These are phyloP conservation scores for Auricularia cornea DNA, from an alignment of 768 basidiomycete species.

Conservation along the genomic window DNA sequence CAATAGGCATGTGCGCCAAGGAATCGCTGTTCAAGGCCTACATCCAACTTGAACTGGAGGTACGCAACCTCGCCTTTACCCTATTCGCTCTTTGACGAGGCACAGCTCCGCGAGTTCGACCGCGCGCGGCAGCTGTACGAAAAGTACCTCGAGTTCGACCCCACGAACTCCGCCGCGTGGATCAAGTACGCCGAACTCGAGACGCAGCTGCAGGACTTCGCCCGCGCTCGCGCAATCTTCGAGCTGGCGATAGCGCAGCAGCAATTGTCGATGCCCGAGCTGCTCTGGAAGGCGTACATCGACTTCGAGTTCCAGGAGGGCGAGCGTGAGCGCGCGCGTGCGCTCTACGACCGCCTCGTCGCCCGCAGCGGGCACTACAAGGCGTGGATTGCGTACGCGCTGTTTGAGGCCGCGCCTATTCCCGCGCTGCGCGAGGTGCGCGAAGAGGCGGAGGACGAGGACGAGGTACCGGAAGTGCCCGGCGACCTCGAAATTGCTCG, in stretches of 20 bases:
- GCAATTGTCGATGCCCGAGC: conserved; percentile 88
- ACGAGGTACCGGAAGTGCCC: conserved; percentile 42
- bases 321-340: conserved; percentile 76
- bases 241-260: conserved; percentile 82
- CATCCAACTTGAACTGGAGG: conserved; percentile 87
- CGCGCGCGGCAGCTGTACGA: conserved; percentile 85
- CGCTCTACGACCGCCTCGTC: conserved; percentile 81
- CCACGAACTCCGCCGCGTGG: conserved; percentile 89
- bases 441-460: conserved; percentile 64
- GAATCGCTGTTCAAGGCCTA: conserved; percentile 94
- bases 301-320: conserved; percentile 95
- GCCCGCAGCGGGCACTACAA: conserved; percentile 87
- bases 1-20: conserved; percentile 94
- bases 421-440: conserved; percentile 54
- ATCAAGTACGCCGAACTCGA: conserved; percentile 94
- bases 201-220: conserved; percentile 74
- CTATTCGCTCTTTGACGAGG: background rate
- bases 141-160: conserved; percentile 92
- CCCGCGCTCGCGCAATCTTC: conserved; percentile 87
- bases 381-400: conserved; percentile 93
- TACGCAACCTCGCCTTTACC: conserved; percentile 25
- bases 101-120: conserved; percentile 87
- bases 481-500: conserved; percentile 67
- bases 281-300: conserved; percentile 91
- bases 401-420: conserved; percentile 79